Conservation (phyloP, 441 rosid species). For the Gossypium gossypioides region DNA sequence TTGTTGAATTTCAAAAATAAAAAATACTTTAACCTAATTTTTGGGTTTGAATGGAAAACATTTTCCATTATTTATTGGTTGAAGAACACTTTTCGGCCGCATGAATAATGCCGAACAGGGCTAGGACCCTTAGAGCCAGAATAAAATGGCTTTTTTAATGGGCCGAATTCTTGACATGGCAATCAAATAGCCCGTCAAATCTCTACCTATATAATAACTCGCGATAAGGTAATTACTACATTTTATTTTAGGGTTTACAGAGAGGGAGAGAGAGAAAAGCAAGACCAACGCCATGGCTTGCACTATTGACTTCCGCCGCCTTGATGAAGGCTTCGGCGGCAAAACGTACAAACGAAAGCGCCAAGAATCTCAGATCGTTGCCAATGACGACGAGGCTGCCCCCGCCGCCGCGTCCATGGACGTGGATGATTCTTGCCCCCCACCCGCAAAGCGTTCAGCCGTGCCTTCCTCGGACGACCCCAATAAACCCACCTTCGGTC, state of each 20-base stretch:
- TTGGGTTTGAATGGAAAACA: too few relatives aligned
- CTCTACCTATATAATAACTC: neutral
- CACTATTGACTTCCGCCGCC: slow-evolving; percentile 69
- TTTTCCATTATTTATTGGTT: too few relatives aligned
- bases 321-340: slow-evolving; percentile 93
- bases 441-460: slow-evolving; percentile 65
- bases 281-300: slow-evolving; percentile 47
- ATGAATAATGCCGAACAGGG: too few relatives aligned
- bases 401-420: slow-evolving; percentile 41
- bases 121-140: too few relatives aligned
- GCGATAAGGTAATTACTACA: too few relatives aligned
- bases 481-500: slow-evolving; percentile 50
- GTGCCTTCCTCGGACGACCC: slow-evolving; percentile 56
- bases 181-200: neutral
- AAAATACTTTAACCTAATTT: too few relatives aligned
- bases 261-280: neutral
- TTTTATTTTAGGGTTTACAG: neutral
- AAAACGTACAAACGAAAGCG: slow-evolving; percentile 85
- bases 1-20: too few relatives aligned
- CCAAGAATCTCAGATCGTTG: slow-evolving; percentile 26
- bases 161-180: neutral
- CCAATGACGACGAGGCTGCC: neutral
- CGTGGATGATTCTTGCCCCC: slow-evolving; percentile 28
- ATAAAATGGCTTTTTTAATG: neutral
- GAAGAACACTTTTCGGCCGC: too few relatives aligned